A percentile compares a stretch with the other conserved stretches of the same genome.
Conservation (phyloP, 73 alveolate genomes). For the Paramecium pentaurelia region DNA sequence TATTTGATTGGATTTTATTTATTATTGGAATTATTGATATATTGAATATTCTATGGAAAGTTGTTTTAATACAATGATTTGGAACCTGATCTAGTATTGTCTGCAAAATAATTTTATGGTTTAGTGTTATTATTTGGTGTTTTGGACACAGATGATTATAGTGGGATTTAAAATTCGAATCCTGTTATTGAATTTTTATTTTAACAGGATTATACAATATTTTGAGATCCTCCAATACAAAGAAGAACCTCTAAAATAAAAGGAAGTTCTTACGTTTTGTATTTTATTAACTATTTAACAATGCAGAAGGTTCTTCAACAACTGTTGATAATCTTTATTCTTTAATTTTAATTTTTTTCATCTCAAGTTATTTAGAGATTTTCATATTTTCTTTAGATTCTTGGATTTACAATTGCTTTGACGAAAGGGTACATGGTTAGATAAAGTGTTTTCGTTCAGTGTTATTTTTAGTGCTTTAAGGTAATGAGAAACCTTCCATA, state of each 20-base stretch:
- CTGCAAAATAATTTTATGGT: constrained; percentile 33
- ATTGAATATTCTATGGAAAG: background rate
- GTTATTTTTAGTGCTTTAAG: constrained; percentile 1
- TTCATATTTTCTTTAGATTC: constrained; percentile 23
- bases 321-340: constrained; percentile 31
- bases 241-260: background rate
- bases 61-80: constrained; percentile 28
- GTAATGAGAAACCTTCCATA: background rate
- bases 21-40: background rate
- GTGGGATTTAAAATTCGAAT: background rate
- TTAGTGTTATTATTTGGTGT: background rate
- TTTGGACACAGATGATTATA: background rate
- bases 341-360: background rate
- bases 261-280: background rate
- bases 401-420: background rate
- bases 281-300: background rate
- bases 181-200: background rate
- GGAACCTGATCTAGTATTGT: constrained; percentile 30
- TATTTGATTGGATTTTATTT: background rate
- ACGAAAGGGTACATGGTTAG: background rate
- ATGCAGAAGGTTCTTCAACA: background rate
- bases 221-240: background rate
- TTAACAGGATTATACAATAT: background rate
- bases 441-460: background rate
- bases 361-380: background rate